Conservation (phyloP, 176 grass and related monocot species). For the Melocanna baccifera region DNA sequence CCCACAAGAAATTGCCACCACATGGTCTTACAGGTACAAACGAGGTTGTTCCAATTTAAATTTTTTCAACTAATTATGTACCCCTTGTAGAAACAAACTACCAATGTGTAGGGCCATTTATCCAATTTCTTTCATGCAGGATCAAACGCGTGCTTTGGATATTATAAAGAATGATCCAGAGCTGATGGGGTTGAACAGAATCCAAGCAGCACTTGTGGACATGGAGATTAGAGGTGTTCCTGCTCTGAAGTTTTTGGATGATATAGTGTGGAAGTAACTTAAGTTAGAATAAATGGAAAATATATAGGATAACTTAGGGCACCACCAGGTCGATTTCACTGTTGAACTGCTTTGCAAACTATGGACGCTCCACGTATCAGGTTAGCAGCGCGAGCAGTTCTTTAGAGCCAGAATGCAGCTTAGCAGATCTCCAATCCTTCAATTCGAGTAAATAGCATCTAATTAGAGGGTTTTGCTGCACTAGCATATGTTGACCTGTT, state of each 20-base stretch:
- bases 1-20: no score
- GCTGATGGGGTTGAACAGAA: conserved; percentile 62
- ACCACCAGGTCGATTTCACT: not conserved
- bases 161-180: conserved; percentile 77
- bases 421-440: not conserved
- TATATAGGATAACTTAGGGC: not conserved
- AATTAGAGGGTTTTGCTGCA: conserved; percentile 4
- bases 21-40: no score
- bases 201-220: conserved; percentile 93
- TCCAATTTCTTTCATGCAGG: conserved; percentile 45
- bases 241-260: conserved; percentile 94
- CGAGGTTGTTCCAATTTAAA: not conserved
- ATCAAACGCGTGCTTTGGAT: conserved; percentile 87
- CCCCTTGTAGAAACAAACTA: not conserved
- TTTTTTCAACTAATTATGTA: not conserved
- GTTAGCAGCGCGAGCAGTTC: not conserved
- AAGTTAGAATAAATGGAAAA: not conserved
- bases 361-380: not conserved
- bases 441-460: not conserved
- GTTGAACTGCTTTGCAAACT: not conserved
- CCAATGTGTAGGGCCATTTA: not conserved
- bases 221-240: conserved; percentile 96
- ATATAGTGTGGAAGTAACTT: conserved; percentile 87
- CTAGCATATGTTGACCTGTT: not conserved
- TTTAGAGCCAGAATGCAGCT: not conserved